These are phyloP conservation scores for Alternaria sp. DNA, from an alignment of 2,329 filamentous ascomycete genomes.

Conservation along the genomic window DNA sequence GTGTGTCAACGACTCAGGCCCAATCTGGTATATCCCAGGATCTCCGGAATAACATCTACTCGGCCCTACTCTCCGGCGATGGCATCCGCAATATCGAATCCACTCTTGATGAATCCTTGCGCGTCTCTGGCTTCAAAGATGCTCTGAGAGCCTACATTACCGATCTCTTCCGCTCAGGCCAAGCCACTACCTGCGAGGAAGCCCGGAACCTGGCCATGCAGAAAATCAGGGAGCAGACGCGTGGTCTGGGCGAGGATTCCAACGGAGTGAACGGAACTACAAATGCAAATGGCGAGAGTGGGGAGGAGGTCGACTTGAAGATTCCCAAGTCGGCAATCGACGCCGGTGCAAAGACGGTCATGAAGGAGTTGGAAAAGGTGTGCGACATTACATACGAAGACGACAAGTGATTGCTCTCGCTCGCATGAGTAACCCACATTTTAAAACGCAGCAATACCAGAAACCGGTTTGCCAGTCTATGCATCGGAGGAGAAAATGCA, in stretches of 20 bases:
- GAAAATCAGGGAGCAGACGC: constrained; percentile 38
- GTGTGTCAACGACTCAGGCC: constrained; percentile 48
- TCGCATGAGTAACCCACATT: background rate
- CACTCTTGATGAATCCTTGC: constrained; percentile 63
- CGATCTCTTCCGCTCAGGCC: constrained; percentile 65
- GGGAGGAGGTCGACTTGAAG: constrained; percentile 52
- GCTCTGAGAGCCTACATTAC: constrained; percentile 63
- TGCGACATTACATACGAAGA: constrained; percentile 50
- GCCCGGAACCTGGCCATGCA: constrained; percentile 63
- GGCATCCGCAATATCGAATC: constrained; percentile 65
- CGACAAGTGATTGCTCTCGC: constrained; percentile 20
- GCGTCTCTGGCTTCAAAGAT: constrained; percentile 67
- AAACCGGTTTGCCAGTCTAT: background rate
- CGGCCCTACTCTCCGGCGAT: constrained; percentile 57
- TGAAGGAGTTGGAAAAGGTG: constrained; percentile 61
- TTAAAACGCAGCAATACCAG: background rate
- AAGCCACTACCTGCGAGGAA: constrained; percentile 66
- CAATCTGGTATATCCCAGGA: constrained; percentile 53
- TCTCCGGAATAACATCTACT: constrained; percentile 55
- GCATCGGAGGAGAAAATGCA: background rate
- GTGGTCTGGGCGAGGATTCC: constrained; percentile 25
- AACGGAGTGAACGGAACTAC: constrained; percentile 33
- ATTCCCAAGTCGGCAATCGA: constrained; percentile 61
- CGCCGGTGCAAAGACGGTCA: constrained; percentile 61
- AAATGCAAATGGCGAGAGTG: constrained; percentile 38